A percentile compares a stretch with the other conserved stretches of the same genome.
phyloP scores from a whole-genome alignment of 306 rosid genomes.

The Hippophae rhamnoides region DNA sequence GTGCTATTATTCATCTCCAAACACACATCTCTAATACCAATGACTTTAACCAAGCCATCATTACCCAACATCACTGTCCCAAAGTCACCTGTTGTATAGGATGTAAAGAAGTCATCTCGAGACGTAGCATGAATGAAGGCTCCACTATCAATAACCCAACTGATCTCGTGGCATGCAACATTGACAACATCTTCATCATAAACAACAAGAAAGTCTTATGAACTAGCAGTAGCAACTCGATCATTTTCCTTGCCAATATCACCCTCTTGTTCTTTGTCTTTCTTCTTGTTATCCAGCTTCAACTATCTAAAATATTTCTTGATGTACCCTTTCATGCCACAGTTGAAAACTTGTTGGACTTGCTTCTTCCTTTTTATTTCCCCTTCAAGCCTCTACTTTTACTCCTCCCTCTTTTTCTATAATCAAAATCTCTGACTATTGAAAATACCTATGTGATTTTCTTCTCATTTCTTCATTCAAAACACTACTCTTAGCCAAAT shows the following conservation, averaged over 20 bases:
- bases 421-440: background rate
- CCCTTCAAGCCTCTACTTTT: background rate
- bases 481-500: too few species aligned
- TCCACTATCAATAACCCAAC: background rate
- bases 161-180: background rate
- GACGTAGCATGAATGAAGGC: background rate
- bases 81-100: background rate
- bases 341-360: background rate
- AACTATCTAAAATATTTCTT: background rate
- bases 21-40: too few species aligned
- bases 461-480: background rate
- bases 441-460: background rate
- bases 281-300: background rate
- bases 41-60: too few species aligned
- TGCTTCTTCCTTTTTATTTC: background rate
- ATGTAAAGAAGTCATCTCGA: background rate
- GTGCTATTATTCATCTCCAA: too few species aligned
- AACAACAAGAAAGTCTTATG: background rate
- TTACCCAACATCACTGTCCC: too few species aligned
- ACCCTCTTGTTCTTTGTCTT: background rate
- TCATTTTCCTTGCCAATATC: background rate
- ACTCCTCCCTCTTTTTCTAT: background rate
- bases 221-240: background rate
- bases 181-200: background rate
- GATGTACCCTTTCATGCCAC: background rate